Base-by-base conservation (phyloP, 495 filamentous ascomycete genomes). In the Podospora tetraspora region DNA sequence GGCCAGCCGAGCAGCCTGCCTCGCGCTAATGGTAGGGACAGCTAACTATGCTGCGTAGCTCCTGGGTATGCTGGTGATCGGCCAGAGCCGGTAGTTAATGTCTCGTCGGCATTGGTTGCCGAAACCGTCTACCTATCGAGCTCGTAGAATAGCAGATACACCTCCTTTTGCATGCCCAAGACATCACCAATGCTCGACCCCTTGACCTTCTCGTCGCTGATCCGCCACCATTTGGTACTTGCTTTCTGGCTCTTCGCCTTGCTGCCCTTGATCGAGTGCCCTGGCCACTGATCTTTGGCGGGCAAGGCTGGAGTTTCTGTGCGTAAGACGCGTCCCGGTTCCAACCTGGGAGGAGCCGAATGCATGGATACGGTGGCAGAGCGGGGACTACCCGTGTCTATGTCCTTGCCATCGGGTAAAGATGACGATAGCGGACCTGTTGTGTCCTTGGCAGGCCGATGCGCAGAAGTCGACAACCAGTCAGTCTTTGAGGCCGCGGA, bases 81-180 rank as follows among this genome's bases (percentile, higher is more conserved):
- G 58, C 25, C 58, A 16, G 34, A 43, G 13, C 34, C 13, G 13
- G 34, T 43, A 16, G 34, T 43, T 43, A 3, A 43, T 43, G 12
- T 43, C 3, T 16, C 34, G 13, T 12, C 13, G 34, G 34, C 34
- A 43, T 43, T 16, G 22, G 16, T 21, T n/a, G 34, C 24, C 63
- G 25, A n/a, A 64, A 5, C 64, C 21, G 21, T 66, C 27, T 58
- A 34, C 27, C 66, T 66, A 21, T 92, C 91, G 68, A 94, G 78
- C 78, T 97, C 94, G 75, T 99, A 99, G 76, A 99, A 99, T 27
- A 99, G 80, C 72, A 99, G 79, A 77, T 98, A 99, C 0, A 97
- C 94, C 77, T 97, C 95, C 70, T 89, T 90, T 77, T 97, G 93
- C 94, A 97, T 97, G 11, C 86, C 85, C 64, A 99, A 75, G 23